A percentile compares a stretch with the other conserved stretches of the same genome.
phyloP scores from a whole-genome alignment of 176 grass and related monocot genomes.

The Microstegium vimineum region DNA sequence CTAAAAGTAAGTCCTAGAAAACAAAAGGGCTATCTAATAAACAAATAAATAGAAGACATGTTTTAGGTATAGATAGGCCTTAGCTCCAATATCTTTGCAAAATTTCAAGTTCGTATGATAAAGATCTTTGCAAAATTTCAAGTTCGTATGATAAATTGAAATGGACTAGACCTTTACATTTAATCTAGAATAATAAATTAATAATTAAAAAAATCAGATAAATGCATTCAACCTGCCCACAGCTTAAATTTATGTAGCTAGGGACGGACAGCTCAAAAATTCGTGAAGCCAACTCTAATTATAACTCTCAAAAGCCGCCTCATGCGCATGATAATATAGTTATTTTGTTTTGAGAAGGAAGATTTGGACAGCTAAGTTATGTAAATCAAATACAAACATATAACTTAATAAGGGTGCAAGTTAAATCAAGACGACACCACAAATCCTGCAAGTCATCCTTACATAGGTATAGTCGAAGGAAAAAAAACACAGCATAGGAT shows the following conservation, averaged over 20 bases:
- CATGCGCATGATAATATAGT: not conserved
- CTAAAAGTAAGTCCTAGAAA: too few species aligned
- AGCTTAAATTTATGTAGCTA: not conserved
- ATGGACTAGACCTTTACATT: not conserved
- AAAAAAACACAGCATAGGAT: not conserved
- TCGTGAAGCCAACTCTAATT: not conserved
- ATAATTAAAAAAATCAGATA: not conserved
- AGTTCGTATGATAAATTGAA: not conserved
- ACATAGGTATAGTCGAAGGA: not conserved
- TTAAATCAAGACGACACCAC: not conserved
- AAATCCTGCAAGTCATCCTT: not conserved
- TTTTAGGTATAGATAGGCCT: too few species aligned
- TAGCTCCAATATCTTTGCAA: too few species aligned
- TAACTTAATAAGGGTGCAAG: not conserved
- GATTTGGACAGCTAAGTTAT: not conserved
- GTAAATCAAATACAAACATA: not conserved
- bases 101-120: too few species aligned
- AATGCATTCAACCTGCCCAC: not conserved
- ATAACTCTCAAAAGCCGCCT: not conserved
- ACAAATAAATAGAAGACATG: too few species aligned
- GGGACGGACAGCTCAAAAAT: not conserved
- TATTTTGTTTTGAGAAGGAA: not conserved
- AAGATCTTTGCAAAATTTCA: not conserved
- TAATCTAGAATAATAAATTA: not conserved
- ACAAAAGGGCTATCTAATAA: too few species aligned